phyloP scores from a whole-genome alignment of 2,329 filamentous ascomycete genomes.

The Pyricularia grisea region DNA sequence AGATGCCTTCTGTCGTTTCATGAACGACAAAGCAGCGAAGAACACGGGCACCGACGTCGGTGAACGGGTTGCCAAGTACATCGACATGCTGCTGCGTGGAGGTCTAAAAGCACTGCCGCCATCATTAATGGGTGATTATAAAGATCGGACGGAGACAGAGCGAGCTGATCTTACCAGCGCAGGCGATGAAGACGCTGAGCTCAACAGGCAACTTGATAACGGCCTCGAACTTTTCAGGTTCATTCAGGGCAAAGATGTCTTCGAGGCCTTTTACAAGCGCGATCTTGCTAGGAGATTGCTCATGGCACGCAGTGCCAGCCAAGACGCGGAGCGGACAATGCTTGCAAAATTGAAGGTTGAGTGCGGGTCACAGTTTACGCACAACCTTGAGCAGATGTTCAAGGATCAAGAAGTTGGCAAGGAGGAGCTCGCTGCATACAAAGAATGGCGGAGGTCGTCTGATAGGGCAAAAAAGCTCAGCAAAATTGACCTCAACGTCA shows the following conservation, averaged over 20 bases:
- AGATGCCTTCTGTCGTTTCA: slow-evolving; percentile 80
- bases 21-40: slow-evolving; percentile 79
- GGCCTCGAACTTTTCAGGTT: slow-evolving; percentile 93
- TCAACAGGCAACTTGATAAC: slow-evolving; percentile 86
- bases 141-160: slow-evolving; percentile 47
- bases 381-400: slow-evolving; percentile 99
- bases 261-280: slow-evolving; percentile 99
- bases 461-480: slow-evolving; percentile 23
- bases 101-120: slow-evolving; percentile 76
- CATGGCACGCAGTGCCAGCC: slow-evolving; percentile 86
- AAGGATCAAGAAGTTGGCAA: slow-evolving; percentile 91
- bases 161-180: slow-evolving; percentile 56
- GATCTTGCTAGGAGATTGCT: slow-evolving; percentile 83
- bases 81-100: slow-evolving; percentile 79
- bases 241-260: slow-evolving; percentile 93
- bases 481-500: slow-evolving; percentile 69
- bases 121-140: slow-evolving; percentile 52
- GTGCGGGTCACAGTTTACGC: slow-evolving; percentile 88
- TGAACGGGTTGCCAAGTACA: slow-evolving; percentile 97
- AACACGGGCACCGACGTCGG: slow-evolving; percentile 89
- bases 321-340: slow-evolving; percentile 95
- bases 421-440: slow-evolving; percentile 90
- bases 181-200: slow-evolving; percentile 81
- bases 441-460: slow-evolving; percentile 47
- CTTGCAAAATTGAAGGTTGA: slow-evolving; percentile 82